Conservation (phyloP, 495 filamentous ascomycete genomes). For the Lasiosphaeria hispida region DNA sequence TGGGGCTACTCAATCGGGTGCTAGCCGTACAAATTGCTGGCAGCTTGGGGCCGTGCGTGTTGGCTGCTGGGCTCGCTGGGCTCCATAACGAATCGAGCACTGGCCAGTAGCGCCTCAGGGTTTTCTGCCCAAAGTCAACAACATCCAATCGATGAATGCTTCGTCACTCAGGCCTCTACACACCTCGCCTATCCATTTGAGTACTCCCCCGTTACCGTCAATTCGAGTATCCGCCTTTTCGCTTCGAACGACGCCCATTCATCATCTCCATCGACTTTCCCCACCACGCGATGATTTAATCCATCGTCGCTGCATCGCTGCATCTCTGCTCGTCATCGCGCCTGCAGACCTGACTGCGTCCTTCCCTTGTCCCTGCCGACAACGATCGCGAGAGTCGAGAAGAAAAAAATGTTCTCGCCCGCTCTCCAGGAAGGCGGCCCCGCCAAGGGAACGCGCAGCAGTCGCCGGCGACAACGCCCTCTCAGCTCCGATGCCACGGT, state of each 20-base stretch:
- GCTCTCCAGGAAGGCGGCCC: constrained; percentile 45
- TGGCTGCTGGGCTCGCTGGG: not conserved
- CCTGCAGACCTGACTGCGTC: not conserved
- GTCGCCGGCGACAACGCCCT: constrained; percentile 65
- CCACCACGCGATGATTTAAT: constrained; percentile 9
- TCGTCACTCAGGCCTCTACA: constrained; percentile 32
- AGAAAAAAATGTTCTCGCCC: constrained; percentile 60
- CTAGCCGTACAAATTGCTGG: constrained; percentile 21
- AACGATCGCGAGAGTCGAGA: constrained; percentile 17
- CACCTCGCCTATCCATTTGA: constrained; percentile 6
- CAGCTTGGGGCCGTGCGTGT: constrained; percentile 3
- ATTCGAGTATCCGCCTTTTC: not conserved
- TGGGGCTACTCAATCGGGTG: constrained; percentile 20
- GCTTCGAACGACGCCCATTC: not conserved
- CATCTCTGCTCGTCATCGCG: constrained; percentile 6
- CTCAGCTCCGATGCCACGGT: constrained; percentile 61
- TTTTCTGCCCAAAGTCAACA: constrained; percentile 41
- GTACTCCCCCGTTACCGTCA: not conserved
- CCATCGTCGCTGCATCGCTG: not conserved
- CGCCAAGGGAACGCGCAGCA: constrained; percentile 54
- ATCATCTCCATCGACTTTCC: constrained; percentile 3
- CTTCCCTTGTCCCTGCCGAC: not conserved
- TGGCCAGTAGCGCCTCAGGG: constrained; percentile 25
- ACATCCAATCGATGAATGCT: constrained; percentile 37
- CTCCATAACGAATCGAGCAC: constrained; percentile 21